Evolutionary conservation across 2,329 filamentous ascomycete species (phyloP).

Genomic region (Alternaria dauci): DNA sequence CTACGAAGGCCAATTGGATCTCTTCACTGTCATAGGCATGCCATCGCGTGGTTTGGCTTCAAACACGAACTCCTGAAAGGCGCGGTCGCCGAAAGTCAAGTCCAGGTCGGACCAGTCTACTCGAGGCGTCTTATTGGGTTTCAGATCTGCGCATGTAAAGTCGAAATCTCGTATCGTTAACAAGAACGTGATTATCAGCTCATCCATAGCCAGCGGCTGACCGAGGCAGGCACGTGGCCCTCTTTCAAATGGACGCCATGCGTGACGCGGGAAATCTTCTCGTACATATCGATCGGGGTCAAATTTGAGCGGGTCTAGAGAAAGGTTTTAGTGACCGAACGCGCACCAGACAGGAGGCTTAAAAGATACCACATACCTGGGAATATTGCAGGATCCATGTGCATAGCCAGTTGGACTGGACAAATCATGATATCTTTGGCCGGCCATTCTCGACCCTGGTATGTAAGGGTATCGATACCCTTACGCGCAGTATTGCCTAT

Average conservation of each 20-base stretch:
- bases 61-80: slow-evolving; percentile 43
- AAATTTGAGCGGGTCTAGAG: slow-evolving; percentile 24
- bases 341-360: not conserved
- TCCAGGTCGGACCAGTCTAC: slow-evolving; percentile 40
- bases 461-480: slow-evolving; percentile 48
- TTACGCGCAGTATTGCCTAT: slow-evolving; percentile 58
- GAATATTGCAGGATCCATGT: slow-evolving; percentile 38
- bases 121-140: slow-evolving; percentile 38
- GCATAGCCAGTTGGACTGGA: slow-evolving; percentile 51
- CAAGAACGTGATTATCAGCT: slow-evolving; percentile 61
- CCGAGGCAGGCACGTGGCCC: slow-evolving; percentile 66
- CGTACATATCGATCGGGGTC: slow-evolving; percentile 52
- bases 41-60: slow-evolving; percentile 45
- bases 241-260: slow-evolving; percentile 65
- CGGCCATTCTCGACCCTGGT: slow-evolving; percentile 54
- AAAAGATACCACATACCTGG: slow-evolving; percentile 23
- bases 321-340: slow-evolving; percentile 5
- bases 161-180: slow-evolving; percentile 62
- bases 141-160: slow-evolving; percentile 47
- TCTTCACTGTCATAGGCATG: slow-evolving; percentile 43
- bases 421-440: slow-evolving; percentile 57
- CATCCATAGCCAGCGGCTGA: slow-evolving; percentile 63
- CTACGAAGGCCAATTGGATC: slow-evolving; percentile 24
- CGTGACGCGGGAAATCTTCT: slow-evolving; percentile 54
- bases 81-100: slow-evolving; percentile 40